Evolutionary conservation across 495 filamentous ascomycete genomes (phyloP), one percentile per base, ranked within the genome.

Genomic region (Bacidia rubella): DNA sequence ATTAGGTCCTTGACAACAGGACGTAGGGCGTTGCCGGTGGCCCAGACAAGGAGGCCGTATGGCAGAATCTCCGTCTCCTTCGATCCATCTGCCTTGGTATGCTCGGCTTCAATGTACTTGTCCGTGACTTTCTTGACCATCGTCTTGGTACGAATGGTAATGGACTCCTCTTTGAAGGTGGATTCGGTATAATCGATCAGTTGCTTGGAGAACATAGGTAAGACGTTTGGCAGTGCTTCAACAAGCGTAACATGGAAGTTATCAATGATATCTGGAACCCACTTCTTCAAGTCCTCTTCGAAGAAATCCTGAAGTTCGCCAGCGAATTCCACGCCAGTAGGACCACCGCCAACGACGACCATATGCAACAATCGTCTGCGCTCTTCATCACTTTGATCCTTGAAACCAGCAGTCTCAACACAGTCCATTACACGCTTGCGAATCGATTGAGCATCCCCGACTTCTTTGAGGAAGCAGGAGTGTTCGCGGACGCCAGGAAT

Each of bases 401-500:
- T 97, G 83, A 99, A 97, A 64, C 85, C 88, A 40, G 92, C 90
- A 11, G 89, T 96, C 72, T 99, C 92, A 56, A 94, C 86, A 65
- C 93, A 97, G 74, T 99, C 93, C 92, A 99, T 97, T 73, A 99
- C 93, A 67, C 86, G 86, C 73, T 87, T 95, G 61, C 92, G 87
- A 63, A 99, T 97, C 58, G 80, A 76, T 67, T 97, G 90, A 29
- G 92, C 90, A 66, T 99, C 92, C 54, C 74, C 78, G 57, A 99
- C 93, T 70, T 99, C 92, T 77, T 97, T 97, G 62, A 99, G 71
- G 78, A 99, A 99, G 76, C 88, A 95, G 56, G 85, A 88, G 75
- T 99, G 66, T 69, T 99, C 90, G 55, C 82, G 81, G 47, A 99
- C 92, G 67, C 92, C 92, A 24, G 85, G 85, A 62, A 99, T 97